These are phyloP conservation scores for Eimeria tenella DNA, from an alignment of 169 alveolate species.

Conservation along the genomic window DNA sequence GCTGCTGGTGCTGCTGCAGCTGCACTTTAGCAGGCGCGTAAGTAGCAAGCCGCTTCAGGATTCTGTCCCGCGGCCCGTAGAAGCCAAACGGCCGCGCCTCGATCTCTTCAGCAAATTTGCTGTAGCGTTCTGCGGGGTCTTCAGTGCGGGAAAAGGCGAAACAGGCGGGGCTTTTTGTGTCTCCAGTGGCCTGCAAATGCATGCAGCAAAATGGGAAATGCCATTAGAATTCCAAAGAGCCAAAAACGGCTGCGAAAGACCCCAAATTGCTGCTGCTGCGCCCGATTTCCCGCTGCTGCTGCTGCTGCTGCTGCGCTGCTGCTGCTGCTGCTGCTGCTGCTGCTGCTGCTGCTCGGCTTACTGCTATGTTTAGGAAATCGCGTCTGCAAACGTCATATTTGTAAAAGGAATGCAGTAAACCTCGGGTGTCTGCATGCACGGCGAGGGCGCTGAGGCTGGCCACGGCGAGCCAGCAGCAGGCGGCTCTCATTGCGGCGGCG, in stretches of 20 bases:
- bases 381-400: constrained; percentile 21
- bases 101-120: not conserved
- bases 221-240: not conserved
- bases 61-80: not conserved
- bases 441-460: not conserved
- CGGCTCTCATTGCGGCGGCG: not conserved
- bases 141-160: not conserved
- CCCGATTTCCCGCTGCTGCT: not conserved
- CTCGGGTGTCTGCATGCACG: not conserved
- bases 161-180: constrained; percentile 41
- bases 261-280: no score
- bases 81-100: not conserved
- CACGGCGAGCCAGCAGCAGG: not conserved
- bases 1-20: not conserved
- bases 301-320: not conserved
- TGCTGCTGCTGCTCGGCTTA: not conserved
- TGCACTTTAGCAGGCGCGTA: not conserved
- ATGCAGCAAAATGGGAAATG: not conserved
- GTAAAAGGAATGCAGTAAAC: not conserved
- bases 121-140: not conserved
- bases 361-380: constrained; percentile 18
- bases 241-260: not conserved
- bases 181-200: constrained; percentile 16
- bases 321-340: no score
- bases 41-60: not conserved